Evolutionary conservation across 2,329 filamentous ascomycete genomes (phyloP), one percentile per base, ranked within the genome.

Genomic region (Thelonectria olida): DNA sequence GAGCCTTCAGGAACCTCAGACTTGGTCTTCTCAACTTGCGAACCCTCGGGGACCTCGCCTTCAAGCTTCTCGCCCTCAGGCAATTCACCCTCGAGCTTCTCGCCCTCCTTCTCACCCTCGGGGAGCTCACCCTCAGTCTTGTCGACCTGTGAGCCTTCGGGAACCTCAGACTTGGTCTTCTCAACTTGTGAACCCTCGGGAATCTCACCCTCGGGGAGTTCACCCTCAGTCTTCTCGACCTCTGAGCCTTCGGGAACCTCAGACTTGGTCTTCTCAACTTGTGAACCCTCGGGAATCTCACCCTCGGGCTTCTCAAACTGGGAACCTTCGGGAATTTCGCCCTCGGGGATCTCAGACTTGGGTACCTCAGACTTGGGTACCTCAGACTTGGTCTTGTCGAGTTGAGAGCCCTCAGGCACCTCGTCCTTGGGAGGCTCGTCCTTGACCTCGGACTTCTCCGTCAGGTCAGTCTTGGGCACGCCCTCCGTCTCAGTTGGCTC

Each of bases 1-100:
- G 78, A 74, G n/a, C 75, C 77, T 10, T 78, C 78, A 12, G 73
- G 68, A 4, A 77, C 71, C n/a, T 78, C 73, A 28, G 75, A 77
- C n/a, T 77, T 76, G 10, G 22, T 25, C n/a, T n/a, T n/a, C n/a
- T n/a, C 2, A 79, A 72, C 39, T 79, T 80, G 73, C 23, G 78
- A 74, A 15, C 75, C 77, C 9, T 78, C 78, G 13, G 73, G 68
- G 3, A 78, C 70, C 15, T 78, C 73, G 28, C 75, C 77, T 15
- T 77, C 77, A 6, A 44, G 5, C 19, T 44, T 17, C 9, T 17
- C 17, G 19, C 39, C 39, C 39, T 44, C 39, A 7, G 39, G 39
- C 8, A 23, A 2, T 13, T 44, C 39, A 15, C n/a, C 19, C 5
- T 19, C 39, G 9, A 4, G 17, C 39, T 42, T 42, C 20, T 44